A percentile compares a stretch with the other conserved stretches of the same genome.
Conservation (phyloP, 2,329 filamentous ascomycete species). For the Gnomoniopsis sp. region DNA sequence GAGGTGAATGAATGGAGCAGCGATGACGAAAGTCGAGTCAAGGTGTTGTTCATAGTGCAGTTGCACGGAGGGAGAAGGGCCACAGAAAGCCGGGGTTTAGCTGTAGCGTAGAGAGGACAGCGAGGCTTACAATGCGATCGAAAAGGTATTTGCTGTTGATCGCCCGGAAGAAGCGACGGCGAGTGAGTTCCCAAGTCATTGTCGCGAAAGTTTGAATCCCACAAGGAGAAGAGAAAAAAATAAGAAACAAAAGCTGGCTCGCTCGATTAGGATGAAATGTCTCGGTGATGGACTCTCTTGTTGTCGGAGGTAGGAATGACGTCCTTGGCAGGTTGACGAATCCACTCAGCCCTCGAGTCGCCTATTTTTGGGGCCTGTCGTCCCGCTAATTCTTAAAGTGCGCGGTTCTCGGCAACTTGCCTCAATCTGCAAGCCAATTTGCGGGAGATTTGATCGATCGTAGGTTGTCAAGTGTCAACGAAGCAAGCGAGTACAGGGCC, state of each 20-base stretch:
- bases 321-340: neutral
- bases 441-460: neutral
- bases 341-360: neutral
- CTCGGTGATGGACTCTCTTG: neutral
- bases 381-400: neutral
- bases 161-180: conserved; percentile 60
- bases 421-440: neutral
- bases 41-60: conserved; percentile 12
- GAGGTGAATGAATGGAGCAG: neutral
- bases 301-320: neutral
- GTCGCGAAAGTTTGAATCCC: conserved; percentile 17
- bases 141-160: conserved; percentile 72
- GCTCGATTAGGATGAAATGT: neutral
- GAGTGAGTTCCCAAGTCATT: conserved; percentile 58
- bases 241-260: neutral
- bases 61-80: neutral
- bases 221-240: neutral
- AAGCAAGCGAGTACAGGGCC: neutral
- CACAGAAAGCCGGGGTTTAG: neutral
- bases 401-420: neutral
- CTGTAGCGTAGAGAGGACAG: conserved; percentile 1
- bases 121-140: conserved; percentile 63
- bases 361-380: neutral
- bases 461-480: neutral
- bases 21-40: conserved; percentile 5